These are phyloP conservation scores for Globisporangium paddicum DNA, from an alignment of 352 stramenopile species.

Conservation along the genomic window DNA sequence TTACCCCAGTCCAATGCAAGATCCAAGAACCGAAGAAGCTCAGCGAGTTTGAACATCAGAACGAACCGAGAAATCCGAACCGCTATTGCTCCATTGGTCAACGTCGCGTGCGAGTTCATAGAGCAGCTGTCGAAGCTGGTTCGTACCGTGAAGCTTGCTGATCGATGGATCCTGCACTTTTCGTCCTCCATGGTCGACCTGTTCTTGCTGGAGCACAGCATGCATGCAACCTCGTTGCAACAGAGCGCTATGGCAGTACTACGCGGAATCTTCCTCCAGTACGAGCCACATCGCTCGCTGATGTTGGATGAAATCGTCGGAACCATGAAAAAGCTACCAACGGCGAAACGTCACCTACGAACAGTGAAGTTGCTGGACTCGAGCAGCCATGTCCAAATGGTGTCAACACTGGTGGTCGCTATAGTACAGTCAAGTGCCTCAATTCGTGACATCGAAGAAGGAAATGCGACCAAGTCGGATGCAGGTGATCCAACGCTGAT, in stretches of 20 bases:
- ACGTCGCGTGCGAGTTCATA: conserved; percentile 70
- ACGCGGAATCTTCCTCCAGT: conserved; percentile 60
- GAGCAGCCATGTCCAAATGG: conserved; percentile 49
- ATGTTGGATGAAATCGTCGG: conserved; percentile 67
- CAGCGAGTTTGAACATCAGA: conserved; percentile 35
- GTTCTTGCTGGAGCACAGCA: conserved; percentile 65
- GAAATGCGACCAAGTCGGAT: not conserved
- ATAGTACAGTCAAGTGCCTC: conserved; percentile 52
- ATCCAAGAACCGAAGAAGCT: conserved; percentile 3
- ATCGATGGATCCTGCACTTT: conserved; percentile 72
- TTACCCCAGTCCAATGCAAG: conserved; percentile 1
- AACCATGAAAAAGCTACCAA: conserved; percentile 77
- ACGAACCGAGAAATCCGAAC: conserved; percentile 44
- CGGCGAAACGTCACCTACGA: conserved; percentile 59
- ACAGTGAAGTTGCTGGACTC: conserved; percentile 64
- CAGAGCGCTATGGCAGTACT: conserved; percentile 54
- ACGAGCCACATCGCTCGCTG: conserved; percentile 49
- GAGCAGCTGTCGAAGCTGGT: conserved; percentile 60
- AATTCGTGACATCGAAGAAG: conserved; percentile 8
- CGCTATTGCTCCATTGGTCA: conserved; percentile 53
- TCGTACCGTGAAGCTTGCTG: conserved; percentile 59
- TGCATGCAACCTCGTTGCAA: conserved; percentile 56
- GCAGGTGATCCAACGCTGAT: conserved; percentile 15
- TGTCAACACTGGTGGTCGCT: conserved; percentile 59
- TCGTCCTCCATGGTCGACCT: conserved; percentile 64